Evolutionary conservation across 78 protist species (phyloP).

Genomic region (Dictyostelium intermedium): DNA sequence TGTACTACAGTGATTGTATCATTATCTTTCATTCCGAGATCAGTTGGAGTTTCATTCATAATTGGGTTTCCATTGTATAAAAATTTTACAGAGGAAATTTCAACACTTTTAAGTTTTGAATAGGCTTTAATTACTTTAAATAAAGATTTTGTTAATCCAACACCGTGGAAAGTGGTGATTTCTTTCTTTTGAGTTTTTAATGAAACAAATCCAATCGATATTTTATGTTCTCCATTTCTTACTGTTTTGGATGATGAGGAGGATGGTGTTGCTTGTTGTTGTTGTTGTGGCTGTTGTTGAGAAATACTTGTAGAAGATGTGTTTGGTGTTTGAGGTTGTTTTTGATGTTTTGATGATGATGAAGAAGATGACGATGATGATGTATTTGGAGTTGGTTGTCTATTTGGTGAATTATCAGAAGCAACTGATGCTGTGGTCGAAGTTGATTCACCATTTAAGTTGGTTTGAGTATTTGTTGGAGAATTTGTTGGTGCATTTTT

Average conservation of each 20-base stretch:
- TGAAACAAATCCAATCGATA: not conserved
- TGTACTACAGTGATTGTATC: not conserved
- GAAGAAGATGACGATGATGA: not conserved
- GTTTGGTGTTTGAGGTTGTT: not conserved
- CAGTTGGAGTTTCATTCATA: not conserved
- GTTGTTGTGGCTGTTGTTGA: not conserved
- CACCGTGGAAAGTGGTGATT: slow-evolving; percentile 1
- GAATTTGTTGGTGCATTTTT: not conserved
- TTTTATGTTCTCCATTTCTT: not conserved
- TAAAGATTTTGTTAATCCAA: not conserved
- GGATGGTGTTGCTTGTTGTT: not conserved
- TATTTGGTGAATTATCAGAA: not conserved
- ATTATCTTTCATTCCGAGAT: not conserved
- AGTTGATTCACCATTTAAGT: not conserved
- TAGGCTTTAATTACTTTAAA: not conserved
- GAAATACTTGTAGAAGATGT: not conserved
- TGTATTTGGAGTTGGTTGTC: not conserved
- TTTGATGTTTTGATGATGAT: not conserved
- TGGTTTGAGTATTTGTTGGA: not conserved
- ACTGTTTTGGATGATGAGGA: not conserved
- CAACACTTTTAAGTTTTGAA: not conserved
- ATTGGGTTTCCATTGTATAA: not conserved
- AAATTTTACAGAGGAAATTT: not conserved
- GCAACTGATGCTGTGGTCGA: not conserved
- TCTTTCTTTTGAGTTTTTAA: not conserved